phyloP scores from a whole-genome alignment of 345 rosid genomes.

The Trapa bicornis region DNA sequence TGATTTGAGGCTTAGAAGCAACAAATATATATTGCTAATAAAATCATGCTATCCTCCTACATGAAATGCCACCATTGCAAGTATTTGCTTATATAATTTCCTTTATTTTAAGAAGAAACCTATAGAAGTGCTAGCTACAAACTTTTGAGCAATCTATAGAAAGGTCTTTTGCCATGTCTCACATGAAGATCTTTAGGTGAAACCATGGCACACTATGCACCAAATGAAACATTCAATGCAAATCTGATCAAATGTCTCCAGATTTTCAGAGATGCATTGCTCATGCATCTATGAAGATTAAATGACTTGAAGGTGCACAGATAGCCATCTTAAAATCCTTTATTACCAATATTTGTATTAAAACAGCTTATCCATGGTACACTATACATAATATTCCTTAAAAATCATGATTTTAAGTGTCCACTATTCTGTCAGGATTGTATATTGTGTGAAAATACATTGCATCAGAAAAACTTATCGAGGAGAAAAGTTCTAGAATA shows the following conservation, averaged over 20 bases:
- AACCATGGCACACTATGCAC: background rate
- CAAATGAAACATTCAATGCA: background rate
- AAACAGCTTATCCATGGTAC: background rate
- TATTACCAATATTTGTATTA: background rate
- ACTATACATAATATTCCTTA: background rate
- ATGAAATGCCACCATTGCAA: background rate
- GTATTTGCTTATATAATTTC: background rate
- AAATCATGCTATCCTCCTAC: background rate
- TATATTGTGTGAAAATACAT: background rate
- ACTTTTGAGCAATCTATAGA: too few species aligned
- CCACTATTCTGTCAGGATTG: background rate
- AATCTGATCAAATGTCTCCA: background rate
- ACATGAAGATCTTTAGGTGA: background rate
- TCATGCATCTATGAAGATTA: too few species aligned
- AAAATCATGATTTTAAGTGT: background rate
- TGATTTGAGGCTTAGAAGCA: background rate
- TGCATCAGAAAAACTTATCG: background rate
- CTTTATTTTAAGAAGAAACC: background rate
- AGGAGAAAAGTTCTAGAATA: conserved; percentile 2
- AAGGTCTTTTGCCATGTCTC: background rate
- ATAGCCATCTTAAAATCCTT: background rate
- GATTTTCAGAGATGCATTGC: too few species aligned
- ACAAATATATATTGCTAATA: background rate
- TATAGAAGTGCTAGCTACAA: background rate
- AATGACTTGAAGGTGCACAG: background rate